Base-by-base conservation (phyloP, 2,329 filamentous ascomycete genomes). In the Arthroderma sp. region DNA sequence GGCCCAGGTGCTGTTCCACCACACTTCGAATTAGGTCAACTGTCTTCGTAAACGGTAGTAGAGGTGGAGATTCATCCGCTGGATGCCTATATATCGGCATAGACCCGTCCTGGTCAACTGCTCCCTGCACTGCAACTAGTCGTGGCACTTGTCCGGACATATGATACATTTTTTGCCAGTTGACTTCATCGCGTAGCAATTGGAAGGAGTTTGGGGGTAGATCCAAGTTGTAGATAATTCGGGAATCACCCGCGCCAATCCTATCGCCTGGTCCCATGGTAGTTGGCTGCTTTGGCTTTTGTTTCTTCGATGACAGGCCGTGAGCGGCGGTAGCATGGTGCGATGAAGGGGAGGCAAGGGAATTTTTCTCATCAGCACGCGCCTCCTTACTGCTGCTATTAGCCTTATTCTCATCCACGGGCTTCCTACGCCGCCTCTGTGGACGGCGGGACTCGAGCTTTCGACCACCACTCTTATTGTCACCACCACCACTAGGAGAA, bases 41-140 rank as follows among this genome's bases (percentile, higher is more conserved):
- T 0, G 78, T 79, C 0, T 78, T 70, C 0, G 86, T 83, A 63
- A 94, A 96, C 1, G 79, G 71, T 1, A 82, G 66, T 9, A 95
- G 64, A 0, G 84, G 80, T 0, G 88, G 82, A 1, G 84, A 85
- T 60, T 93, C 84, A 58, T 98, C 91, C 3, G 86, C 78, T 38
- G 91, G 91, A 62, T 96, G 91, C 9, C 91, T 83, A 62, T 98
- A 98, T n/a, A 96, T 74, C 22, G 91, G 91, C 60, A 84, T 80
- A 3, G 59, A 58, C 11, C 84, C 85, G 55, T 89, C 80, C 0
- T 69, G 58, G 34, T 70, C 71, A 29, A 87, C 69, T 10, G 74
- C 68, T 3, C 88, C 91, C 61, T 96, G 88, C 15, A 94, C 87
- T 40, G 86, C 87, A 5, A 96, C 86, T 2, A 95, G 75, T 33